A percentile compares a stretch with the other conserved stretches of the same genome.
These are phyloP conservation scores for Cystobasidium pallidum DNA, from an alignment of 1,284 basidiomycete genomes.

Conservation along the genomic window DNA sequence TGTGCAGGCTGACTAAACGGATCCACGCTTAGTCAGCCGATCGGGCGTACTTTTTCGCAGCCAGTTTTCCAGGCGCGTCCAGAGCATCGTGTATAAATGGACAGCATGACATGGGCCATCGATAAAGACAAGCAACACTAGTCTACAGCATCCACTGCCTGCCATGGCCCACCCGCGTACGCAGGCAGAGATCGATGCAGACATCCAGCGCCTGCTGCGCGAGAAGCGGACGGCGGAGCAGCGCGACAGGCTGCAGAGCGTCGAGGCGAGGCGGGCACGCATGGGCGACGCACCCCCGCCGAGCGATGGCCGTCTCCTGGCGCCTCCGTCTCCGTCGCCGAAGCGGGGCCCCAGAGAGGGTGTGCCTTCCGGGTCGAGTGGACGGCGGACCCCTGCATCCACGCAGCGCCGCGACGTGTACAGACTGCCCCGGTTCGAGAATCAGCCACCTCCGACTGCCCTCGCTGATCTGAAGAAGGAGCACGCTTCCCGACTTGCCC, in stretches of 20 bases:
- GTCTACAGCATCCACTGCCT: neutral
- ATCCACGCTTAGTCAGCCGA: slow-evolving; percentile 1
- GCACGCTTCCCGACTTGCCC: neutral
- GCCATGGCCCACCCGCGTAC: neutral
- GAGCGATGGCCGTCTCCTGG: neutral
- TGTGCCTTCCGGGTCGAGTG: neutral
- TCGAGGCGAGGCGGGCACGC: neutral
- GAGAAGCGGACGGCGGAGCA: neutral
- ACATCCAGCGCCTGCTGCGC: neutral
- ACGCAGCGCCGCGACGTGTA: neutral
- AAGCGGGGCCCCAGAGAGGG: slow-evolving; percentile 13
- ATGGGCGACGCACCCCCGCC: neutral
- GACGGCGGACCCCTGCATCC: too few species aligned
- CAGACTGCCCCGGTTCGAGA: neutral
- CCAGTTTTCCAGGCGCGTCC: neutral
- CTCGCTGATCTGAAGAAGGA: neutral
- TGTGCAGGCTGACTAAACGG: slow-evolving; percentile 12
- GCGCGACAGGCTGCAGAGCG: neutral
- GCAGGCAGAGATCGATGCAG: neutral
- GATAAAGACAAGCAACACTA: too few species aligned
- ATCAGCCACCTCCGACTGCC: neutral
- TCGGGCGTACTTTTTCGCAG: neutral
- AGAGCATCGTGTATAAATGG: neutral
- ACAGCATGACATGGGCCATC: too few species aligned
- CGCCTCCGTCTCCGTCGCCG: slow-evolving; percentile 7